Base-by-base conservation (phyloP, 805 yeast genomes). In the Teunomyces stri region DNA sequence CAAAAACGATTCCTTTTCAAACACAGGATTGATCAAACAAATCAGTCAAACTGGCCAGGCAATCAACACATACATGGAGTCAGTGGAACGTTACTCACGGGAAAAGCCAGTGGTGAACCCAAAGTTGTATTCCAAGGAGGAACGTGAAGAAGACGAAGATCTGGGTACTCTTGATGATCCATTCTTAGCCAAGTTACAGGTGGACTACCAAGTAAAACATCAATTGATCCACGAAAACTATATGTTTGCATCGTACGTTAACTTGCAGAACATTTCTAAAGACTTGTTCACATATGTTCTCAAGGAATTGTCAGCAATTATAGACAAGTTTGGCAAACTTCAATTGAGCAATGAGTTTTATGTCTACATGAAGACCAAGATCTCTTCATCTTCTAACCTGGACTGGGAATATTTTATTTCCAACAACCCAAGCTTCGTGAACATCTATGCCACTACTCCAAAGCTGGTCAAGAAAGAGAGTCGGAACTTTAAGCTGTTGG, bases 21-120 rank as follows among this genome's bases (percentile, higher is more conserved):
- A 70, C 50, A 55, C 62, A 15, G 59, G 62, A 6, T 51, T 72
- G 22, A 49, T 64, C 11, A 69, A 58, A 41, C 76, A 72, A 62
- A 77, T 85, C 47, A 75, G 75, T 45, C 80, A 78, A 47, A 85
- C 96, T 1, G 85, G 83, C 47, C 64, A 66, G 35, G 80, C 81
- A 28, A 61, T 84, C 46, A 62, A 56, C 29, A 51, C 53, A 36
- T 73, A 66, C 48, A 64, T 60, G 52, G 47, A 53, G 21, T 56
- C 74, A 1, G 56, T 72, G 10, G 72, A 69, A 46, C 53, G 62
- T 13, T 72, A 70, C 51, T 62, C 64, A 31, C 47, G 49, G 11
- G 63, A 69, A 39, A 72, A 73, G 46, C 82, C 57, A 42, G 66
- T 69, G 5, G 43, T 61, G 27, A 57, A 55, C 25, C 56, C 57